Percentiles rank a stretch among this genome's conserved stretches.
These are phyloP conservation scores for Rhodamnia rubescens DNA, from an alignment of 345 rosid species.

Conservation along the genomic window DNA sequence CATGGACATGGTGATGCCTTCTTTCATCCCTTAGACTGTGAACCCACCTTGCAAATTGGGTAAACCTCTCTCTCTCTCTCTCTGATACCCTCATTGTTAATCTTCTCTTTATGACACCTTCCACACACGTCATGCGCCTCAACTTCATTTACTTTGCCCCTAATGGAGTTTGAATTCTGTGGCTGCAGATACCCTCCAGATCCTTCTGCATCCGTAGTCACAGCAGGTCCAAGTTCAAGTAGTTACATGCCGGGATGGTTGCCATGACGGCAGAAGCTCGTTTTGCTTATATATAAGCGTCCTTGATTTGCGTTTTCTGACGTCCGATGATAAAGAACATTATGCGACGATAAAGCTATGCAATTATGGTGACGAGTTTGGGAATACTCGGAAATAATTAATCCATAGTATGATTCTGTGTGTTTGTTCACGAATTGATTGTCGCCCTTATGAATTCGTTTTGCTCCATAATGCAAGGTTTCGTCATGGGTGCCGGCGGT, in stretches of 20 bases:
- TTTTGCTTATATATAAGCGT: not conserved
- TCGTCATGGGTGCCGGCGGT: not conserved
- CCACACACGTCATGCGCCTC: not conserved
- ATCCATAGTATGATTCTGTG: not conserved
- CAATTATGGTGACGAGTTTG: not conserved
- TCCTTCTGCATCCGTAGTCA: slow-evolving; percentile 33
- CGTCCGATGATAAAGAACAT: not conserved
- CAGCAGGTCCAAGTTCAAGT: slow-evolving; percentile 69
- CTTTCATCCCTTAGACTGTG: slow-evolving; percentile 78
- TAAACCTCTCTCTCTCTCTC: slow-evolving; percentile 11
- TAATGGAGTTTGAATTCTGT: not conserved
- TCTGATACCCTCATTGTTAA: not conserved
- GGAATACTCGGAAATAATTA: not conserved
- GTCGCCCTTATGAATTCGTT: not conserved
- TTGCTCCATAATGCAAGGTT: not conserved
- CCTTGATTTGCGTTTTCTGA: not conserved
- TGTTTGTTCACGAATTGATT: not conserved
- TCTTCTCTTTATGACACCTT: not conserved
- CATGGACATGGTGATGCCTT: slow-evolving; percentile 43
- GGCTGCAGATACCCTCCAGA: slow-evolving; percentile 55
- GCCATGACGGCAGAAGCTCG: slow-evolving; percentile 26
- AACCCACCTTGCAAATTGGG: slow-evolving; percentile 91
- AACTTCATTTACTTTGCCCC: not conserved
- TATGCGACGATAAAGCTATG: not conserved
- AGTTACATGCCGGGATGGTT: slow-evolving; percentile 90